These are phyloP conservation scores for Fusarium euwallaceae DNA, from an alignment of 2,329 filamentous ascomycete genomes.

Conservation along the genomic window DNA sequence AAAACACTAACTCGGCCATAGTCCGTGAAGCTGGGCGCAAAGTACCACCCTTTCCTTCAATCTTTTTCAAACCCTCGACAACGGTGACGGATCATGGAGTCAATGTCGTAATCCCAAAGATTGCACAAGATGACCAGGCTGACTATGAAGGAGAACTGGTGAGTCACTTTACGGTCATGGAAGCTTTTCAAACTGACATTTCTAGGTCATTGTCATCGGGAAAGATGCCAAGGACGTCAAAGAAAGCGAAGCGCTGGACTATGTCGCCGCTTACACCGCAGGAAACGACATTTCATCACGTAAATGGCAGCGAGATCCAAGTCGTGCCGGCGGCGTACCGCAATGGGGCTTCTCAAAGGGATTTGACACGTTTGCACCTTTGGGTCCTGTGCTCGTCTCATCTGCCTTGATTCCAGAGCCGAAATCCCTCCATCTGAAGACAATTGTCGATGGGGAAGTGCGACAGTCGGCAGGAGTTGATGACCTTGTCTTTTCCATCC, in stretches of 20 bases:
- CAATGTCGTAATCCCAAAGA: conserved; percentile 60
- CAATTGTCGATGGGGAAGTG: conserved; percentile 61
- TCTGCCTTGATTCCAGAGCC: conserved; percentile 59
- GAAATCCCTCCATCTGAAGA: conserved; percentile 57
- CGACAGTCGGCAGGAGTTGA: conserved; percentile 57
- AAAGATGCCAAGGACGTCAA: conserved; percentile 63
- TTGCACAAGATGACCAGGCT: conserved; percentile 61
- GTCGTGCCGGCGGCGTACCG: conserved; percentile 63
- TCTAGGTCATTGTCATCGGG: conserved; percentile 58
- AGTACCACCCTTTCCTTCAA: conserved; percentile 61
- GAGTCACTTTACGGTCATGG: fast-evolving
- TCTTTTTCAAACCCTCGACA: conserved; percentile 62
- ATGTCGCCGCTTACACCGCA: conserved; percentile 66
- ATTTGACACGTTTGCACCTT: conserved; percentile 67
- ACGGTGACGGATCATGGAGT: conserved; percentile 54
- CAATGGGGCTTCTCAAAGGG: conserved; percentile 71
- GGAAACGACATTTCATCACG: conserved; percentile 69
- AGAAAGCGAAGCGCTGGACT: conserved; percentile 57
- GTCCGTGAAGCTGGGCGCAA: conserved; percentile 65
- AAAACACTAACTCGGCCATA: conserved; percentile 35
- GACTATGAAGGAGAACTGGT: conserved; percentile 63
- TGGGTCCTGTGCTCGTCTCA: conserved; percentile 63
- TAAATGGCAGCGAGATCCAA: conserved; percentile 64
- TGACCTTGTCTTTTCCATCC: conserved; percentile 61
- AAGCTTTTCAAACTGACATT: fast-evolving